Conservation (phyloP, 345 rosid genomes). For the Turritis glabra region DNA sequence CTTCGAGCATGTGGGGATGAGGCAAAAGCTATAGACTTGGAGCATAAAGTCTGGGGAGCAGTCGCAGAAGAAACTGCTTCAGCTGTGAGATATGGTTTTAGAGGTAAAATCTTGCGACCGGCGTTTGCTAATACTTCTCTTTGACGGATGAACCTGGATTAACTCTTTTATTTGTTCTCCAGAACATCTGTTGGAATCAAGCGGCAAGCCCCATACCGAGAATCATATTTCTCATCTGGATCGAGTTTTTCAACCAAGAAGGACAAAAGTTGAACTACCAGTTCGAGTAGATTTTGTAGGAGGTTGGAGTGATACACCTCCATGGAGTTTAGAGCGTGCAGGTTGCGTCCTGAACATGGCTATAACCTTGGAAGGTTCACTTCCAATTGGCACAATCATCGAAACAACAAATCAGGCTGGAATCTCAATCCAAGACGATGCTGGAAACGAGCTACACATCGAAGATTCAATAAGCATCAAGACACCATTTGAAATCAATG, state of each 20-base stretch:
- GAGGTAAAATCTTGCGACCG: conserved; percentile 49
- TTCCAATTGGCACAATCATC: conserved; percentile 80
- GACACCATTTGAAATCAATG: conserved; percentile 64
- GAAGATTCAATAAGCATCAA: conserved; percentile 54
- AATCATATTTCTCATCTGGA: conserved; percentile 31
- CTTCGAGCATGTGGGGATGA: conserved; percentile 77
- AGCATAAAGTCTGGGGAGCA: conserved; percentile 82
- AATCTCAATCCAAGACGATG: conserved; percentile 68
- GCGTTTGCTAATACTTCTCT: not conserved
- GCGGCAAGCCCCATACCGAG: conserved; percentile 34
- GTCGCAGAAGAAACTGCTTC: conserved; percentile 97
- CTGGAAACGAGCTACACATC: conserved; percentile 55
- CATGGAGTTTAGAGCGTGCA: conserved; percentile 96
- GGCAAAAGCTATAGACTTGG: conserved; percentile 56
- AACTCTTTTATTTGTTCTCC: conserved; percentile 31
- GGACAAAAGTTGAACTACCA: conserved; percentile 75
- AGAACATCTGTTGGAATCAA: conserved; percentile 67
- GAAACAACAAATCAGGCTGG: conserved; percentile 65
- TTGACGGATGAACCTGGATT: not conserved
- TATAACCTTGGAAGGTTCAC: conserved; percentile 74
- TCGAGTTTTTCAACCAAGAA: conserved; percentile 46
- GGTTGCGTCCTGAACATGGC: conserved; percentile 97
- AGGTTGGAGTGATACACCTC: conserved; percentile 99
- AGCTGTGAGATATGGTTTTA: conserved; percentile 88
- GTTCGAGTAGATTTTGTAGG: conserved; percentile 97